Evolutionary conservation across 805 yeast genomes (phyloP), one percentile per base, ranked within the genome.

Genomic region (Priceomyces melissophilus): DNA sequence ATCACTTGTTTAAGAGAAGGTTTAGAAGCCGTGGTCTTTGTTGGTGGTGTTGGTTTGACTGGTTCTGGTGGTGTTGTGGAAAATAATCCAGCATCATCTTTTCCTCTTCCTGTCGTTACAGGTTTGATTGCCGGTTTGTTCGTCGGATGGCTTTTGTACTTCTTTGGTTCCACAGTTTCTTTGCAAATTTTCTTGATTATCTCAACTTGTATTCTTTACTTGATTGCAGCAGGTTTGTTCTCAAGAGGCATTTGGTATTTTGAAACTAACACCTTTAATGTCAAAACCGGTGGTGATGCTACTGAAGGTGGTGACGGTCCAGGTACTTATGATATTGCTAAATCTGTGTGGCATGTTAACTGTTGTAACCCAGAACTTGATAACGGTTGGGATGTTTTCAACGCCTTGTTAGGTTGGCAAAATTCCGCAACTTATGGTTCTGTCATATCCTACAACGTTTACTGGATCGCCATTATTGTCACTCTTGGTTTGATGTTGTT

Each of bases 311-410:
- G 98, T 55, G 75, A 82, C 40, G 99, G 99, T 52, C 91, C 96
- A 32, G 99, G 99, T 60, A 84, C 97, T 17, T 91, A 91, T 67
- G 82, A 91, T 65, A 79, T 91, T 55, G 55, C 72, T 38, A 76
- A 76, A 56, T 67, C 85, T 10, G 96, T 91, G 20, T 91, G 96
- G 90, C 99, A 91, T 69, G 95, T 91, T 46, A 89, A 91, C 76
- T 91, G 97, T 71, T 91, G 98, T 73, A 89, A 89, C 67, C 97
- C 97, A 35, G 90, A 84, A 64, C 72, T 75, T 44, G 91, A 84
- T 66, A 81, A 83, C 53, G 98, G 97, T 70, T 91, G 98, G 98
- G 96, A 89, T 77, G 82, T 91, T 46, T 91, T 91, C 76, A 91
- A 91, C 59, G 87, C 97, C 20, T 65, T 91, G 42, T 72, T 91